Conservation (phyloP, 2,329 filamentous ascomycete species). For the Exophiala sideris region DNA sequence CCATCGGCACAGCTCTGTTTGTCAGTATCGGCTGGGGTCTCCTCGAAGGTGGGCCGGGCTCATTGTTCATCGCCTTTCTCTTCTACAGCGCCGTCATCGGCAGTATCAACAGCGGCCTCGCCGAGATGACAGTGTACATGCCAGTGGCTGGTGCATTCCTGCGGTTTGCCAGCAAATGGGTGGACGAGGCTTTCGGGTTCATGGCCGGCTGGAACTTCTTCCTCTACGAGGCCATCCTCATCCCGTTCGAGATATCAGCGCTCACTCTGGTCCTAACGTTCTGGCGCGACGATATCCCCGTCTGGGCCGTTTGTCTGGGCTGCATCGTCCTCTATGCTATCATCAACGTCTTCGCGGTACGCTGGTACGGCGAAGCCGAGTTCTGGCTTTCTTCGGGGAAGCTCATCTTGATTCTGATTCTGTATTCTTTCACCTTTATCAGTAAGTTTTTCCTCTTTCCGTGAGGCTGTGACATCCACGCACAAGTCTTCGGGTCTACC, state of each 20-base stretch:
- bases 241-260: slow-evolving; percentile 41
- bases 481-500: neutral
- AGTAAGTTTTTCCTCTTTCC: slow-evolving; percentile 27
- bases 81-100: slow-evolving; percentile 31
- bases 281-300: slow-evolving; percentile 37
- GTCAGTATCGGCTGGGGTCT: slow-evolving; percentile 36
- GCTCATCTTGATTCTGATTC: slow-evolving; percentile 63
- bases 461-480: neutral
- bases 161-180: slow-evolving; percentile 40
- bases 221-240: slow-evolving; percentile 38
- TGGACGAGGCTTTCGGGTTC: slow-evolving; percentile 44
- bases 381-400: slow-evolving; percentile 67
- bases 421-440: slow-evolving; percentile 72
- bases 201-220: slow-evolving; percentile 48
- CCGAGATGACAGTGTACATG: slow-evolving; percentile 45
- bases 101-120: slow-evolving; percentile 37
- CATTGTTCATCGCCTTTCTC: slow-evolving; percentile 36
- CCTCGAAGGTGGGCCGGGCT: slow-evolving; percentile 34
- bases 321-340: slow-evolving; percentile 30
- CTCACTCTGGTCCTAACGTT: slow-evolving; percentile 39
- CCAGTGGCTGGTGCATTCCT: slow-evolving; percentile 41
- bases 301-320: slow-evolving; percentile 33
- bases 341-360: slow-evolving; percentile 66
- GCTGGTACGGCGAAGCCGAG: slow-evolving; percentile 68
- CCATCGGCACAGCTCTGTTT: slow-evolving; percentile 36